Evolutionary conservation across 164 flowering plant species (phyloP), one percentile per base, ranked within the genome.

Genomic region (Warburgia ugandensis): DNA sequence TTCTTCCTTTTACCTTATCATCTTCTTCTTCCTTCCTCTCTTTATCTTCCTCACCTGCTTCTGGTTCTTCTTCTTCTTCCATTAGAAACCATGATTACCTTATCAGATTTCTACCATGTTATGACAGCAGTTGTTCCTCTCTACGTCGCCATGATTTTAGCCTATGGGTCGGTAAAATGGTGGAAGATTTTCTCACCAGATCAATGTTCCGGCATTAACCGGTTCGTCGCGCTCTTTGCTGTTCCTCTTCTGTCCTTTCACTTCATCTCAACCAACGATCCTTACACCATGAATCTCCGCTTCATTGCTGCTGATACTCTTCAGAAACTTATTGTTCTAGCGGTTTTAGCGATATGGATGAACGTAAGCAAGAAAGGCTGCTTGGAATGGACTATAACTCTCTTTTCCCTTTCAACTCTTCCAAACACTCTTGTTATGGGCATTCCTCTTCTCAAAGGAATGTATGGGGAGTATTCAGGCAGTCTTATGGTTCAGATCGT

Each of bases 381-480:
- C 29, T 48, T 85, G 32, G 95, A 89, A 35, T 89, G 95, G 95
- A 67, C 83, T 9, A 86, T 86, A 14, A 89, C 95, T 0, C 77
- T 89, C 13, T 89, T 89, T 50, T 86, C 97, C 4, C 65, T 89
- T 2, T 81, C 95, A 0, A 85, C 95, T 2, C 82, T 86, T 10
- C 97, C 97, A 3, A 89, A 89, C 74, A 89, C 95, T 1, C 81
- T 89, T 4, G 97, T 89, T 2, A 89, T 89, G 97, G 97, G 97
- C 7, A 86, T 89, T 12, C 97, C 97, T 22, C 52, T 89, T 10
- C 73, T 89, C 9, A 81, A 83, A 52, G 97, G 97, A 4, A 89
- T 89, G 97, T 89, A 89, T 37, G 97, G 95, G 0, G 80, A 68
- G 0, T 72, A 41, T 49, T 79, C 87, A 0, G 92, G 95, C 4